These are phyloP conservation scores for Talaromyces sp. DNA, from an alignment of 2,329 filamentous ascomycete species.

Conservation along the genomic window DNA sequence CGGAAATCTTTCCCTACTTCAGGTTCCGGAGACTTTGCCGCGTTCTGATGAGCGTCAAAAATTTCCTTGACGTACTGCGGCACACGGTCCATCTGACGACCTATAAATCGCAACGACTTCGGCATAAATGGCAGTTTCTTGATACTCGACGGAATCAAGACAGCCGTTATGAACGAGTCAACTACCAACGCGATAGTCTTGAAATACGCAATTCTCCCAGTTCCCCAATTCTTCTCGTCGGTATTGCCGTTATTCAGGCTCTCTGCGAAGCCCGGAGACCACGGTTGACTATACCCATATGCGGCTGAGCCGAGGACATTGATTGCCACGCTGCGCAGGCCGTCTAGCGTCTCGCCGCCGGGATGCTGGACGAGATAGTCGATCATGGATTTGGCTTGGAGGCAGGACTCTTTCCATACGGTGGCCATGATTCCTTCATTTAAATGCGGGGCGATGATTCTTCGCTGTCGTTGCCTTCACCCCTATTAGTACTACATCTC, in stretches of 20 bases:
- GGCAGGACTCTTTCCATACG: conserved; percentile 37
- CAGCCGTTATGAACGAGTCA: conserved; percentile 31
- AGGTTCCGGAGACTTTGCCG: not conserved
- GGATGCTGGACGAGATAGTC: conserved; percentile 29
- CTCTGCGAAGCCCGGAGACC: conserved; percentile 27
- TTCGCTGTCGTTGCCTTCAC: conserved; percentile 35
- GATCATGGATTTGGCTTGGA: conserved; percentile 35
- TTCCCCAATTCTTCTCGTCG: conserved; percentile 16
- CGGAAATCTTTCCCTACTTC: conserved; percentile 19
- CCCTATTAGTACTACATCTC: too few relatives aligned
- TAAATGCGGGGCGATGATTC: conserved; percentile 37
- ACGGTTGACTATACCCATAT: conserved; percentile 34
- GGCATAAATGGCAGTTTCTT: conserved; percentile 31
- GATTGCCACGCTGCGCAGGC: conserved; percentile 37
- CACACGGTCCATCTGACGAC: conserved; percentile 29
- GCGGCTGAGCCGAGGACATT: conserved; percentile 40
- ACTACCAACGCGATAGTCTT: conserved; percentile 33
- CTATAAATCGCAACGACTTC: conserved; percentile 27
- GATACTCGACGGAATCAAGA: conserved; percentile 30
- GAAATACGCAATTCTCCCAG: conserved; percentile 31
- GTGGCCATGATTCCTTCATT: conserved; percentile 38
- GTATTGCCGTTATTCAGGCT: conserved; percentile 1
- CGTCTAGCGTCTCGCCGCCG: conserved; percentile 28
- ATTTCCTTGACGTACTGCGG: conserved; percentile 31
- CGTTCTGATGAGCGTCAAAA: conserved; percentile 25